Evolutionary conservation across 345 rosid genomes (phyloP).

Genomic region (Lagerstroemia speciosa): DNA sequence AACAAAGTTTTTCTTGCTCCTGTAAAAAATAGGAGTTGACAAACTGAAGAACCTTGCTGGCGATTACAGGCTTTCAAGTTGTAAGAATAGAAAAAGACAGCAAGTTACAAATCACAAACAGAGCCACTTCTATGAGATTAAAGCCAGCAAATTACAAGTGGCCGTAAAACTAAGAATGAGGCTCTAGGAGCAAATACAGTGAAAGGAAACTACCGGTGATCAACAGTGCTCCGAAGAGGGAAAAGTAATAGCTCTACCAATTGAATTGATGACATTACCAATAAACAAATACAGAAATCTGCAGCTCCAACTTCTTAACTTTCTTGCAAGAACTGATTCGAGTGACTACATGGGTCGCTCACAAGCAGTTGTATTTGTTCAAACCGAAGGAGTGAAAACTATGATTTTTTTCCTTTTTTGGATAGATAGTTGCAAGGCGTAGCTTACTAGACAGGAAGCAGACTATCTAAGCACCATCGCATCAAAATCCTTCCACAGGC

Average conservation of each 20-base stretch:
- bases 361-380: background rate
- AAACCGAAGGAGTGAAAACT: background rate
- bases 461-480: no score
- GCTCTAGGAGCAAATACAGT: background rate
- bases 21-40: background rate
- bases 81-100: background rate
- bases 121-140: background rate
- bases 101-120: background rate
- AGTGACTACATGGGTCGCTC: no score
- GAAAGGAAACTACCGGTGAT: background rate
- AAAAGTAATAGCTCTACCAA: background rate
- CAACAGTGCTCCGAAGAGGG: background rate
- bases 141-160: background rate
- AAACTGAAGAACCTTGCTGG: background rate
- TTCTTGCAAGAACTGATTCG: background rate
- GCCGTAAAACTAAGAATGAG: background rate
- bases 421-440: background rate
- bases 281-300: background rate
- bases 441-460: background rate
- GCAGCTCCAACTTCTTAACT: background rate
- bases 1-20: background rate
- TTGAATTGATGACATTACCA: background rate
- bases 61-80: background rate
- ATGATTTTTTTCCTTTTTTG: background rate
- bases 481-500: background rate